phyloP scores from a whole-genome alignment of 1,284 basidiomycete genomes.

The Chondrostereum purpureum region DNA sequence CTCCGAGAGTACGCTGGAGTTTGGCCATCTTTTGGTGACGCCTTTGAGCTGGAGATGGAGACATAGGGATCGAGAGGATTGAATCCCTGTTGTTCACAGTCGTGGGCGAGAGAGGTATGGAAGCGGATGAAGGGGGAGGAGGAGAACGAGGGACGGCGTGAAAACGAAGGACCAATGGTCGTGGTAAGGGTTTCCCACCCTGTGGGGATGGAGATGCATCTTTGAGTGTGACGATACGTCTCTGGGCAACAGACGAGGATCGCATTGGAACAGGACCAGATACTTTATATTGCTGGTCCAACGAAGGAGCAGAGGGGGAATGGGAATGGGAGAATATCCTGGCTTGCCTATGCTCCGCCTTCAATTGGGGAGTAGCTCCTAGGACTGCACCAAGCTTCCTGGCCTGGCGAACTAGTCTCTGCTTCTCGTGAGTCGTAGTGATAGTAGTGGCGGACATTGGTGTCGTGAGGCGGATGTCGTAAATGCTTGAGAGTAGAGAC shows the following conservation, averaged over 20 bases:
- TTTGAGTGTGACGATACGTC: neutral
- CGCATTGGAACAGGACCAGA: too few species aligned
- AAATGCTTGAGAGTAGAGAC: too few species aligned
- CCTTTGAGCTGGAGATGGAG: constrained; percentile 5
- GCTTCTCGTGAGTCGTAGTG: constrained; percentile 41
- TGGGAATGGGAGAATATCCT: constrained; percentile 21
- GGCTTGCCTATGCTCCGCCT: constrained; percentile 13
- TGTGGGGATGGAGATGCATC: constrained; percentile 19
- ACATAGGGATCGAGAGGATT: neutral
- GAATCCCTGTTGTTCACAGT: neutral
- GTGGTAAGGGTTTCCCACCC: constrained; percentile 16
- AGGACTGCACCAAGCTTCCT: constrained; percentile 53
- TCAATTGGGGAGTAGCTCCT: constrained; percentile 53
- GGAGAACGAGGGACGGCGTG: constrained; percentile 20
- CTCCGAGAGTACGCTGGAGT: constrained; percentile 44
- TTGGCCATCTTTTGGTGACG: constrained; percentile 39
- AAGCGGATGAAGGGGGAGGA: constrained; percentile 11
- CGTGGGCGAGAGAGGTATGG: constrained; percentile 10
- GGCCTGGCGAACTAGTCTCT: constrained; percentile 50
- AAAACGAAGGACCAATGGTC: constrained; percentile 23
- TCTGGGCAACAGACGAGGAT: too few species aligned
- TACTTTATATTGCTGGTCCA: too few species aligned
- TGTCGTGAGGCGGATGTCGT: neutral
- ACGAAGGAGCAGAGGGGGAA: constrained; percentile 25
- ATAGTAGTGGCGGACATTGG: constrained; percentile 36